Conservation (phyloP, 2,329 filamentous ascomycete genomes). For the Penicillium sp. region DNA sequence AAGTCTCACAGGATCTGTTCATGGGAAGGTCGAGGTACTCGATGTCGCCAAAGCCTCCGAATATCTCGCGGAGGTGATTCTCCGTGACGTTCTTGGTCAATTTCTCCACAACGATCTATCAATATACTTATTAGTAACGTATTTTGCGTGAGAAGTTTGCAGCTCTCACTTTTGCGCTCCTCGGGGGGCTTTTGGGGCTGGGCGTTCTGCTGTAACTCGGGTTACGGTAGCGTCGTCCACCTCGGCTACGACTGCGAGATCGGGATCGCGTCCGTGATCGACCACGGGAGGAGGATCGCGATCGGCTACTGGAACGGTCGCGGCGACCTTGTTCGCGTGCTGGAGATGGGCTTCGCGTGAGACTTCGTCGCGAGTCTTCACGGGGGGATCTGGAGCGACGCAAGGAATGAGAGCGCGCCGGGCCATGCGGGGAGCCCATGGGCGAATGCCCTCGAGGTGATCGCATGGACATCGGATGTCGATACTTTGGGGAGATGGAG, state of each 20-base stretch:
- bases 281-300: conserved; percentile 28
- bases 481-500: background rate
- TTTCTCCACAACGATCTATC: conserved; percentile 88
- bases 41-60: conserved; percentile 80
- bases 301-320: conserved; percentile 27
- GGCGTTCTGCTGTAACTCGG: conserved; percentile 28
- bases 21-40: conserved; percentile 84
- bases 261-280: conserved; percentile 29
- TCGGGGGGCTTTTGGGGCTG: conserved; percentile 23
- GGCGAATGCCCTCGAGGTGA: conserved; percentile 30
- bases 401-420: conserved; percentile 25
- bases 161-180: conserved; percentile 37
- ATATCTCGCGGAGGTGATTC: conserved; percentile 84
- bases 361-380: conserved; percentile 28
- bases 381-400: conserved; percentile 37
- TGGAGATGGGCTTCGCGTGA: conserved; percentile 27
- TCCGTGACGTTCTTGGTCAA: conserved; percentile 93
- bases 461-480: conserved; percentile 22
- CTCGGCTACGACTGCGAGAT: conserved; percentile 39
- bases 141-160: background rate
- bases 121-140: background rate
- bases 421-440: conserved; percentile 22
- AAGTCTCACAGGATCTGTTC: conserved; percentile 69
- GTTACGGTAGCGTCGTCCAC: conserved; percentile 38
- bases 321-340: conserved; percentile 25